Conservation (phyloP, 2,329 filamentous ascomycete genomes). For the Aspergillus floridensis region DNA sequence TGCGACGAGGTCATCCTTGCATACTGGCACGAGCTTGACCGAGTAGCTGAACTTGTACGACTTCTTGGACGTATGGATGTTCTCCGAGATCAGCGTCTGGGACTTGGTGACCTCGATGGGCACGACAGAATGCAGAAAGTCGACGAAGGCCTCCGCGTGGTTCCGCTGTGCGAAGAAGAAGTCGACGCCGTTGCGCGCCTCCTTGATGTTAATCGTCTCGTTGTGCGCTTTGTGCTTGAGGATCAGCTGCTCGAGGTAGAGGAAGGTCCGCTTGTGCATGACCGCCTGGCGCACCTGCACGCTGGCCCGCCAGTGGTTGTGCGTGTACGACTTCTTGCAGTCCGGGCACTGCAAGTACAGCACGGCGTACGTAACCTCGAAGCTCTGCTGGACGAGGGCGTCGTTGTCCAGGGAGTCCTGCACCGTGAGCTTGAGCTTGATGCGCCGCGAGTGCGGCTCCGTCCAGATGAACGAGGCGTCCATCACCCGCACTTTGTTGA, state of each 20-base stretch:
- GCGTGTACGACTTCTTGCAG: constrained; percentile 92
- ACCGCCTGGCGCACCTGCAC: constrained; percentile 98
- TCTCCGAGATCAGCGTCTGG: constrained; percentile 91
- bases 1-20: constrained; percentile 93
- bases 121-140: constrained; percentile 80
- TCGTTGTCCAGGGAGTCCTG: constrained; percentile 11
- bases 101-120: constrained; percentile 78
- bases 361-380: constrained; percentile 13
- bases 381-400: constrained; percentile 13
- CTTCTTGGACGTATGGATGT: constrained; percentile 84
- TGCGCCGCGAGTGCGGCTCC: constrained; percentile 13
- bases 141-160: constrained; percentile 78
- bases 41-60: constrained; percentile 95
- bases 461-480: constrained; percentile 15
- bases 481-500: constrained; percentile 13
- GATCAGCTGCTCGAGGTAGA: constrained; percentile 89
- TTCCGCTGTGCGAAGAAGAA: constrained; percentile 92
- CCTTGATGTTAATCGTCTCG: constrained; percentile 97
- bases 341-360: constrained; percentile 47
- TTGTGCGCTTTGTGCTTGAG: constrained; percentile 88
- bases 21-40: constrained; percentile 85
- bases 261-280: constrained; percentile 82
- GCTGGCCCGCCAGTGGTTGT: constrained; percentile 89
- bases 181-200: constrained; percentile 91
- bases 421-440: constrained; percentile 14